These are phyloP conservation scores for Rhipidocladum racemiflorum DNA, from an alignment of 176 grass and related monocot genomes.

Conservation along the genomic window DNA sequence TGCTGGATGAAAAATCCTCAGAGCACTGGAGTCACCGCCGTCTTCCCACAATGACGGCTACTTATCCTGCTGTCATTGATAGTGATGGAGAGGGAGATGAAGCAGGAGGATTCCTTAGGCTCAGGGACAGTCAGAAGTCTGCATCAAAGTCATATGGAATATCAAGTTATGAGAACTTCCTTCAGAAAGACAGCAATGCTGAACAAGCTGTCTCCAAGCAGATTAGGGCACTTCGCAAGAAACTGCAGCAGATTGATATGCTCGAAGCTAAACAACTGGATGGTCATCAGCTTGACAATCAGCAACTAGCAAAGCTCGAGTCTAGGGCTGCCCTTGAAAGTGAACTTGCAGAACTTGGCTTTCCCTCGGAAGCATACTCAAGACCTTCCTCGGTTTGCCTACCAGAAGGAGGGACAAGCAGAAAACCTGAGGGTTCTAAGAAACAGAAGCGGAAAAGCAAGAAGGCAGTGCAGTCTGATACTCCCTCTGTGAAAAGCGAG, in stretches of 20 bases:
- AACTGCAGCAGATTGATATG: conserved; percentile 98
- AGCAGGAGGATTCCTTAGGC: conserved; percentile 42
- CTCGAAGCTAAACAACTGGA: conserved; percentile 73
- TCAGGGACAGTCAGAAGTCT: conserved; percentile 45
- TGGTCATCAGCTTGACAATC: conserved; percentile 76
- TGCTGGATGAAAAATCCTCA: conserved; percentile 72
- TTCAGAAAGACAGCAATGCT: conserved; percentile 53
- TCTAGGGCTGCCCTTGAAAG: conserved; percentile 63
- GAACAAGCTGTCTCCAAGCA: conserved; percentile 77
- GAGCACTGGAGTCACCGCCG: conserved; percentile 83
- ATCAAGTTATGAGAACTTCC: conserved; percentile 58
- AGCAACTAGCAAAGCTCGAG: conserved; percentile 80
- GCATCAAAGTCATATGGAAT: conserved; percentile 50
- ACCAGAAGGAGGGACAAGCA: conserved; percentile 50
- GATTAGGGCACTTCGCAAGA: conserved; percentile 84
- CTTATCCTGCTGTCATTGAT: conserved; percentile 73
- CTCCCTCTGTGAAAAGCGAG: conserved; percentile 45
- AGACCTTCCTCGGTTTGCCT: conserved; percentile 31
- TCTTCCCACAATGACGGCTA: conserved; percentile 88
- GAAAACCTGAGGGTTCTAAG: conserved; percentile 66
- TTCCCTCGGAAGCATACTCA: conserved; percentile 46
- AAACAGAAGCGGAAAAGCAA: conserved; percentile 83
- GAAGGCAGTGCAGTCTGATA: conserved; percentile 48
- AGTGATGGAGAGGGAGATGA: conserved; percentile 72
- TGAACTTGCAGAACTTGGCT: conserved; percentile 79